Percentiles rank a stretch among this genome's conserved stretches.
phyloP scores from a whole-genome alignment of 2,329 filamentous ascomycete species.

The Apiospora phragmitis region DNA sequence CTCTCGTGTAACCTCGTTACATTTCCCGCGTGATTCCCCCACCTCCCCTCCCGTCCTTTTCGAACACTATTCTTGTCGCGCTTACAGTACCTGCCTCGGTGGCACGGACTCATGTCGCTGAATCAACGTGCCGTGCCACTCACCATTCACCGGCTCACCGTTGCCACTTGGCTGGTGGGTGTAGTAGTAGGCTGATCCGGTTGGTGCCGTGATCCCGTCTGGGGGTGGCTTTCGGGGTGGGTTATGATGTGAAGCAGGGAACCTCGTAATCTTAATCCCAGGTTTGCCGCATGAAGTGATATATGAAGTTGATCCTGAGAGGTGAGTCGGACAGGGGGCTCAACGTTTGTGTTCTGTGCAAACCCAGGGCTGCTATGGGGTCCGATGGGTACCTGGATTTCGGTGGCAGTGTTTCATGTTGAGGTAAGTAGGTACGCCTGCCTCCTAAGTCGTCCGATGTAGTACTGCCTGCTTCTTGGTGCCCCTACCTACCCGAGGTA shows the following conservation, averaged over 20 bases:
- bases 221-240: neutral
- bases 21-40: neutral
- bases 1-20: neutral
- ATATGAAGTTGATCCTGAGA: neutral
- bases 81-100: neutral
- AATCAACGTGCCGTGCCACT: neutral
- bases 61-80: neutral
- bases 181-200: neutral
- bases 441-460: neutral
- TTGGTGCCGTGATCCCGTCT: neutral
- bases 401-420: neutral
- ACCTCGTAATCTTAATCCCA: neutral
- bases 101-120: neutral
- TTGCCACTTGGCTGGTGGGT: neutral
- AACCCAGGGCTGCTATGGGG: neutral
- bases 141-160: neutral
- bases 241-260: neutral
- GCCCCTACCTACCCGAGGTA: no score
- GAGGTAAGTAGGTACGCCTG: neutral
- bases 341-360: neutral
- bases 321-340: neutral
- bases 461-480: no score
- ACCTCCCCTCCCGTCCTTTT: neutral
- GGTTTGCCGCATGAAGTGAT: neutral
- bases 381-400: neutral